Conservation (phyloP, 768 basidiomycete genomes). For the Russula griseocarnosa region DNA sequence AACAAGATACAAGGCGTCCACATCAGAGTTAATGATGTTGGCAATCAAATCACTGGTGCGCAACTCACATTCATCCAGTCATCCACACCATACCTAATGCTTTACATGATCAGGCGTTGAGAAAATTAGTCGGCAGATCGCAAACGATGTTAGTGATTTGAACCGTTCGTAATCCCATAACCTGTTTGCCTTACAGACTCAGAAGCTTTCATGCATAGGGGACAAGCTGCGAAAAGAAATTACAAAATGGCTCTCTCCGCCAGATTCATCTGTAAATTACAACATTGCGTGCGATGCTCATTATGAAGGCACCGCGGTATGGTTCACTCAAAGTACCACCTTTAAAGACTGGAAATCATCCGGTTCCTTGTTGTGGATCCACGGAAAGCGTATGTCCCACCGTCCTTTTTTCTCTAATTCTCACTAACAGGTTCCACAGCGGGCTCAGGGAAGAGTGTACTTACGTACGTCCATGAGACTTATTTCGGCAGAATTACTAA, state of each 20-base stretch:
- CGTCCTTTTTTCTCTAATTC: not conserved
- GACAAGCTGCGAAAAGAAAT: not conserved
- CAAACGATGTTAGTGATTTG: not conserved
- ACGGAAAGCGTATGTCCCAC: not conserved
- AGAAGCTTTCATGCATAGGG: not conserved
- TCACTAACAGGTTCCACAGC: not conserved
- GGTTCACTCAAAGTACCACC: not conserved
- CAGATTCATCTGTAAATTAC: slow-evolving; percentile 1
- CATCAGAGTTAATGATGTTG: not conserved
- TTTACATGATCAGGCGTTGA: not conserved
- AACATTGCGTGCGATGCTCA: not conserved
- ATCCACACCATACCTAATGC: not conserved
- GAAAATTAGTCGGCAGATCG: not conserved
- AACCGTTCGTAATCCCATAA: not conserved
- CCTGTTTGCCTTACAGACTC: not conserved
- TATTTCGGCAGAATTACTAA: not conserved
- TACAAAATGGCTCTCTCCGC: not conserved
- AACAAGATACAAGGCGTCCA: not conserved
- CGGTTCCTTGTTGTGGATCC: slow-evolving; percentile 1
- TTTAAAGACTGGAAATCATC: not conserved
- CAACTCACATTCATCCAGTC: not conserved
- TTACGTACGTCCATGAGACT: not conserved
- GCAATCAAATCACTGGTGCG: not conserved
- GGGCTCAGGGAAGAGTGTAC: slow-evolving; percentile 3
- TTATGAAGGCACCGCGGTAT: not conserved